Conservation (phyloP, 495 filamentous ascomycete genomes). For the Talaromyces stipitatus region DNA sequence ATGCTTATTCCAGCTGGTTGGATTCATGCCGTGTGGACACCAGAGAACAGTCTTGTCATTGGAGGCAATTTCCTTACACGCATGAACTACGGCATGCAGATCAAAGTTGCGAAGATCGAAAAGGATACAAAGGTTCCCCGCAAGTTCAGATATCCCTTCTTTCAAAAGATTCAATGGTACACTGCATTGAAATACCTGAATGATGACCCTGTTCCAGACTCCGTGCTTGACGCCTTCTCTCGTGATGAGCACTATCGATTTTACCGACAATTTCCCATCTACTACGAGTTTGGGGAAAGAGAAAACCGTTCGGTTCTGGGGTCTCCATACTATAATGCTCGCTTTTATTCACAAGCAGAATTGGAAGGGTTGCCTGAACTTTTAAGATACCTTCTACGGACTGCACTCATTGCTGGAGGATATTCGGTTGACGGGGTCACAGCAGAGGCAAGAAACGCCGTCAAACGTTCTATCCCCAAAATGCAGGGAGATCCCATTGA, state of each 20-base stretch:
- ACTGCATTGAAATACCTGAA: slow-evolving; percentile 58
- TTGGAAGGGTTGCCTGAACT: slow-evolving; percentile 60
- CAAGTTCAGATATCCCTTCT: slow-evolving; percentile 67
- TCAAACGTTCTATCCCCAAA: slow-evolving; percentile 59
- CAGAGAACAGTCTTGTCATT: slow-evolving; percentile 67
- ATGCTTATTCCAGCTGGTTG: slow-evolving; percentile 75
- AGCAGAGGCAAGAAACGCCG: slow-evolving; percentile 47
- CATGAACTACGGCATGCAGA: slow-evolving; percentile 64
- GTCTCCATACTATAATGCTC: slow-evolving; percentile 46
- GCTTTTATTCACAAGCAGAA: slow-evolving; percentile 62
- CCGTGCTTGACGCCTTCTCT: slow-evolving; percentile 48
- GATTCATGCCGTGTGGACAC: slow-evolving; percentile 79
- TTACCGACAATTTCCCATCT: slow-evolving; percentile 45
- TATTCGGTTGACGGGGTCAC: slow-evolving; percentile 54
- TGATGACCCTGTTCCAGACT: slow-evolving; percentile 55
- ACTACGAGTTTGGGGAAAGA: slow-evolving; percentile 51
- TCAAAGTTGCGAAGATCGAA: slow-evolving; percentile 63
- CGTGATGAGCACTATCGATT: slow-evolving; percentile 47
- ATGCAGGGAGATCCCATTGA: slow-evolving; percentile 54
- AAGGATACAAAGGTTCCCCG: slow-evolving; percentile 62
- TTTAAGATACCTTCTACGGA: slow-evolving; percentile 57
- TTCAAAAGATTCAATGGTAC: slow-evolving; percentile 72
- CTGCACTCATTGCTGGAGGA: slow-evolving; percentile 58
- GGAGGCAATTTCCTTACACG: slow-evolving; percentile 70
- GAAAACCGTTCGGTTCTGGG: slow-evolving; percentile 38